Evolutionary conservation across 73 alveolate genomes (phyloP).

Genomic region (Tetrahymena borealis): DNA sequence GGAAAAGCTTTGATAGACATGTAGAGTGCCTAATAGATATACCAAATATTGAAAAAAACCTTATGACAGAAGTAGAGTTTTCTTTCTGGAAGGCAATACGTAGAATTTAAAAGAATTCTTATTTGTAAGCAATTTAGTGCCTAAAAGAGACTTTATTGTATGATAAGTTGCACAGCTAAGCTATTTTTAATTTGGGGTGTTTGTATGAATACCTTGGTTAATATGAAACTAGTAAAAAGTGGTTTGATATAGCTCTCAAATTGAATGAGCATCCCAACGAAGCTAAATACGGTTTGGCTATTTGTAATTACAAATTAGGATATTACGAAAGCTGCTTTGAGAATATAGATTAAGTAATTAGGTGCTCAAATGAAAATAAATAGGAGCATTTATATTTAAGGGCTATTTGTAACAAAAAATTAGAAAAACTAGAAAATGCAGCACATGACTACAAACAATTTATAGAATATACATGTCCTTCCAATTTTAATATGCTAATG

Average conservation of each 20-base stretch:
- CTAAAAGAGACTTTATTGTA: constrained; percentile 8
- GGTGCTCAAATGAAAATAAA: neutral
- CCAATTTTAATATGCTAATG: constrained; percentile 14
- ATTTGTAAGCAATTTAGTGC: constrained; percentile 9
- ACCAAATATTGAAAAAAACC: neutral
- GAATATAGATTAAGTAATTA: constrained; percentile 10
- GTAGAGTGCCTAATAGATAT: neutral
- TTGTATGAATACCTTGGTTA: constrained; percentile 25
- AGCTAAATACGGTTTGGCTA: constrained; percentile 22
- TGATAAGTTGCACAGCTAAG: constrained; percentile 2
- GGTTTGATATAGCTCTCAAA: constrained; percentile 32
- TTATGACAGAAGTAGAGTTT: constrained; percentile 1
- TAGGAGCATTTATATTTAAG: constrained; percentile 21
- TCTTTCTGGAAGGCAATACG: constrained; percentile 25
- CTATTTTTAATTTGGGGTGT: constrained; percentile 5
- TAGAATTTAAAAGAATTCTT: neutral
- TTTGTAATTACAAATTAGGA: constrained; percentile 29
- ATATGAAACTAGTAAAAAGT: constrained; percentile 16
- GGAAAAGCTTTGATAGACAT: neutral
- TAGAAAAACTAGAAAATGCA: constrained; percentile 30
- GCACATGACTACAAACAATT: constrained; percentile 22
- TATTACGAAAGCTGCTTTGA: neutral
- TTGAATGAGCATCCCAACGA: neutral
- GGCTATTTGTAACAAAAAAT: constrained; percentile 23
- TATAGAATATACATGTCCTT: constrained; percentile 16